Conservation (phyloP, 1,139 yeast species). For the Hansenula sp. region DNA sequence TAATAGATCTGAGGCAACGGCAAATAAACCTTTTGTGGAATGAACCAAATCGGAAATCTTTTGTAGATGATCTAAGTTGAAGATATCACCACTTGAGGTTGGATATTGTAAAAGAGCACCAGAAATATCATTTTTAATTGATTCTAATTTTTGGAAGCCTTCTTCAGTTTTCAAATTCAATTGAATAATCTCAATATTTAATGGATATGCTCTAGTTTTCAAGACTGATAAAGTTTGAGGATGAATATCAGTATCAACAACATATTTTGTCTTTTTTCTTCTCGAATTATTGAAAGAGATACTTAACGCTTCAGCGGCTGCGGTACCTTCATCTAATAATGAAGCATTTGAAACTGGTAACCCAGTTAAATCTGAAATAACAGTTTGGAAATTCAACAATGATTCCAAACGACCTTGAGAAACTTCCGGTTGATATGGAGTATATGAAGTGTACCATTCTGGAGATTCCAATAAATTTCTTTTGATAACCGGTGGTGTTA, state of each 20-base stretch:
- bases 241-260: slow-evolving; percentile 74
- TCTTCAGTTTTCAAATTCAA: slow-evolving; percentile 45
- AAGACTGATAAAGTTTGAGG: slow-evolving; percentile 85
- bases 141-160: slow-evolving; percentile 40
- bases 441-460: slow-evolving; percentile 97
- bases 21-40: slow-evolving; percentile 65
- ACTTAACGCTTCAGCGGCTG: slow-evolving; percentile 97
- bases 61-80: slow-evolving; percentile 41
- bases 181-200: slow-evolving; percentile 61
- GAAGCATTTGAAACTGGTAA: slow-evolving; percentile 92
- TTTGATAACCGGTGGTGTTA: slow-evolving; percentile 88
- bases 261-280: slow-evolving; percentile 65
- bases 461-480: slow-evolving; percentile 90
- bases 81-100: slow-evolving; percentile 75
- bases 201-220: slow-evolving; percentile 71
- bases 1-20: slow-evolving; percentile 86
- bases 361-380: slow-evolving; percentile 86
- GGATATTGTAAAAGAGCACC: slow-evolving; percentile 94
- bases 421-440: slow-evolving; percentile 98
- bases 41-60: slow-evolving; percentile 66
- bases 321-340: slow-evolving; percentile 92
- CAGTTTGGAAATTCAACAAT: slow-evolving; percentile 84
- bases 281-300: slow-evolving; percentile 66
- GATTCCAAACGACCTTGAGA: slow-evolving; percentile 95
- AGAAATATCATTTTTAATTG: slow-evolving; percentile 44